Conservation (phyloP, 768 basidiomycete species). For the Mycena pura region DNA sequence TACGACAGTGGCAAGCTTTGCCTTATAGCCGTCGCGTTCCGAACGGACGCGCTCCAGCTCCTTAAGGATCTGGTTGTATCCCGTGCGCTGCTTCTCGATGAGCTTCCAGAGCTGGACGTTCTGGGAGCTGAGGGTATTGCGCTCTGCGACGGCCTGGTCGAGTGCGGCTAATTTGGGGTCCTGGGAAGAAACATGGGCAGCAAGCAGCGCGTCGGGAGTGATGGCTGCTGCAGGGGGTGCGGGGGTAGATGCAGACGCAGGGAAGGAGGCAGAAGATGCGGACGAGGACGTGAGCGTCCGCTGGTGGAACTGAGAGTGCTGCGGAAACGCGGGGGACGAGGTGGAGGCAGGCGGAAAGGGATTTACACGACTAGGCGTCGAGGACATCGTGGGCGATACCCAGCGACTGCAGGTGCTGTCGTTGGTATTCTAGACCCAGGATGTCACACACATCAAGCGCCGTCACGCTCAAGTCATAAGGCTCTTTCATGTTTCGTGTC, state of each 20-base stretch:
- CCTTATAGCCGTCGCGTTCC: constrained; percentile 78
- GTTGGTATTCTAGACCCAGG: too few species aligned
- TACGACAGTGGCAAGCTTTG: constrained; percentile 45
- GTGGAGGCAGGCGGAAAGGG: constrained; percentile 4
- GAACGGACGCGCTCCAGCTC: constrained; percentile 84
- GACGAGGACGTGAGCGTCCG: constrained; percentile 38
- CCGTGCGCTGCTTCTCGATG: constrained; percentile 88
- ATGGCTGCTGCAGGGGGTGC: constrained; percentile 44
- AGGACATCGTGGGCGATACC: constrained; percentile 8
- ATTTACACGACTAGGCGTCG: constrained; percentile 25
- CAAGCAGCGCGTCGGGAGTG: constrained; percentile 61
- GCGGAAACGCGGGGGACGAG: constrained; percentile 38
- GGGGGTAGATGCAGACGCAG: constrained; percentile 27
- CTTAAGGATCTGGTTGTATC: constrained; percentile 81
- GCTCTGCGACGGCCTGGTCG: constrained; percentile 78
- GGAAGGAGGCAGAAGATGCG: constrained; percentile 27
- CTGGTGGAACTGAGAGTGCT: constrained; percentile 17
- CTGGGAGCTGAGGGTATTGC: constrained; percentile 81
- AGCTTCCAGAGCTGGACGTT: constrained; percentile 95
- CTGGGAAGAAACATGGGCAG: constrained; percentile 55
- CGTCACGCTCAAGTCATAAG: too few species aligned
- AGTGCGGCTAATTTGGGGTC: constrained; percentile 73
- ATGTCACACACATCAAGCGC: too few species aligned
- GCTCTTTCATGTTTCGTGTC: too few species aligned
- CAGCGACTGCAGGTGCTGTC: constrained; percentile 14